These are phyloP conservation scores for Mycena haematopus DNA, from an alignment of 768 basidiomycete genomes.

Conservation along the genomic window DNA sequence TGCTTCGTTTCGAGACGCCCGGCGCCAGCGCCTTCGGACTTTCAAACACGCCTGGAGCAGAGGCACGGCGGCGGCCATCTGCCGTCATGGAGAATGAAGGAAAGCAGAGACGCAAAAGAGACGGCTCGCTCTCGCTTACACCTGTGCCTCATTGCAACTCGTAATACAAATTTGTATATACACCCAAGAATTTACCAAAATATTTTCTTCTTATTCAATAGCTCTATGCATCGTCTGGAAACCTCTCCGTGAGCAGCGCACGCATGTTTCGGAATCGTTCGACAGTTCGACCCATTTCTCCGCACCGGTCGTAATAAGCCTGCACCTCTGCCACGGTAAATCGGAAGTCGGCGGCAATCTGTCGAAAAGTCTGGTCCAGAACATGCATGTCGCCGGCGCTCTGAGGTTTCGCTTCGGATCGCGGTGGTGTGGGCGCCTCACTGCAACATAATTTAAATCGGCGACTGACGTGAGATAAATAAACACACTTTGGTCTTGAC, in stretches of 20 bases:
- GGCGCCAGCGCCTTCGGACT: slow-evolving; percentile 3
- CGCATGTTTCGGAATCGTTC: slow-evolving; percentile 75
- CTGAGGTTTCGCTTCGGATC: slow-evolving; percentile 24
- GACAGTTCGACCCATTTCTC: slow-evolving; percentile 74
- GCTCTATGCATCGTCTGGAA: slow-evolving; percentile 38
- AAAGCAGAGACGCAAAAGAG: not conserved
- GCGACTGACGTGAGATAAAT: slow-evolving; percentile 1
- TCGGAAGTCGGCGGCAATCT: slow-evolving; percentile 71
- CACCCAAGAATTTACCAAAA: not conserved
- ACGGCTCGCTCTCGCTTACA: not conserved
- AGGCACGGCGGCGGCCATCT: slow-evolving; percentile 13
- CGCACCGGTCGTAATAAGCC: slow-evolving; percentile 76
- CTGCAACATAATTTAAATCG: slow-evolving; percentile 20
- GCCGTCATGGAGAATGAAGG: slow-evolving; percentile 1
- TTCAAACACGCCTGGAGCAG: slow-evolving; percentile 6
- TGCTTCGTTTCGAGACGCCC: slow-evolving; percentile 18
- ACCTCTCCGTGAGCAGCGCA: slow-evolving; percentile 47
- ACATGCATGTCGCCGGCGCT: slow-evolving; percentile 60
- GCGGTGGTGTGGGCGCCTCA: slow-evolving; percentile 22
- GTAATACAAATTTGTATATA: slow-evolving; percentile 15
- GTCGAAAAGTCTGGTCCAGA: slow-evolving; percentile 66
- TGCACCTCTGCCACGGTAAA: slow-evolving; percentile 82
- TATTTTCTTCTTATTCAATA: no score
- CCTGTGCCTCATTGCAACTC: slow-evolving; percentile 5
- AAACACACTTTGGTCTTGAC: slow-evolving; percentile 47